Evolutionary conservation across 441 rosid species (phyloP).

Genomic region (Raphanus hybrid): DNA sequence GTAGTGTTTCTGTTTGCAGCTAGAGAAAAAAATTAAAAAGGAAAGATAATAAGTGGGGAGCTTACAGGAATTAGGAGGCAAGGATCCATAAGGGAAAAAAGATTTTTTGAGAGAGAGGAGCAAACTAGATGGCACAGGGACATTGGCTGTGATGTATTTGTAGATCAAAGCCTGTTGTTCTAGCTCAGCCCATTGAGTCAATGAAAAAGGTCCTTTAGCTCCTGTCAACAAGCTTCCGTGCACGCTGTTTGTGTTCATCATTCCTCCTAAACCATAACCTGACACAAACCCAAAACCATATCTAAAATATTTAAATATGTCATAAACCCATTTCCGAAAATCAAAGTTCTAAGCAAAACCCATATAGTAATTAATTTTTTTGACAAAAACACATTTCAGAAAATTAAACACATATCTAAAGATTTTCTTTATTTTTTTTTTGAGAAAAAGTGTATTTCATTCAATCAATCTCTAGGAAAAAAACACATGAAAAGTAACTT

Average conservation of each 20-base stretch:
- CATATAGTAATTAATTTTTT: background rate
- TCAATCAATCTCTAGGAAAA: too few species aligned
- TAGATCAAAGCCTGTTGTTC: conserved; percentile 83
- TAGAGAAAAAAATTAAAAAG: background rate
- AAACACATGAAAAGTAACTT: too few species aligned
- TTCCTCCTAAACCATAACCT: conserved; percentile 36
- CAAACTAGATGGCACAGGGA: conserved; percentile 63
- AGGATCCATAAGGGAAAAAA: conserved; percentile 47
- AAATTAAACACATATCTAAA: background rate
- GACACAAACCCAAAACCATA: conserved; percentile 18
- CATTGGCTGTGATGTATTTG: conserved; percentile 64
- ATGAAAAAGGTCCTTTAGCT: conserved; percentile 61
- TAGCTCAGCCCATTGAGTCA: conserved; percentile 76
- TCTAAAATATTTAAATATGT: background rate
- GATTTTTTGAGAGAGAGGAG: conserved; percentile 65
- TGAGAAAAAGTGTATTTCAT: too few species aligned
- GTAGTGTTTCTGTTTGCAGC: background rate
- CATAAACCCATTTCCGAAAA: background rate
- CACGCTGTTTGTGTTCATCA: conserved; percentile 46
- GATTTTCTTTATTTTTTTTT: too few species aligned
- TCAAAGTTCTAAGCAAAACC: background rate
- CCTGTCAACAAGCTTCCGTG: conserved; percentile 48
- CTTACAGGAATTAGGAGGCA: conserved; percentile 59
- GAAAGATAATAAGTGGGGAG: conserved; percentile 18
- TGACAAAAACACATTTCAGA: background rate